A percentile compares a stretch with the other conserved stretches of the same genome.
Evolutionary conservation across 768 basidiomycete genomes (phyloP).

Genomic region (Pulveroboletus sp.): DNA sequence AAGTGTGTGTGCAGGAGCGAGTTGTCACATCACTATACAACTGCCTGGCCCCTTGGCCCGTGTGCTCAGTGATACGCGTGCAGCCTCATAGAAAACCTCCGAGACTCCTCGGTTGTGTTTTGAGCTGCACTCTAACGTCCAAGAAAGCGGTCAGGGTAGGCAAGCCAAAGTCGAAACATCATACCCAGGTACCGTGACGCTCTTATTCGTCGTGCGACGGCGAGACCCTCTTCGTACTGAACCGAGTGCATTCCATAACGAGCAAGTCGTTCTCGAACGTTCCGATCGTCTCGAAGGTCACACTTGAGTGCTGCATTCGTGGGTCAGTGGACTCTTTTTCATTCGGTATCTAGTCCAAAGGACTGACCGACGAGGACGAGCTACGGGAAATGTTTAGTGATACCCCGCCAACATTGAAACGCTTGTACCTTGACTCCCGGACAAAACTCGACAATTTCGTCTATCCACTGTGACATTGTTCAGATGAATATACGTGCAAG

Average conservation of each 20-base stretch:
- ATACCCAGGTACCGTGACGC: constrained; percentile 88
- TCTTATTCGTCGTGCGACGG: constrained; percentile 85
- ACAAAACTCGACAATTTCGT: constrained; percentile 88
- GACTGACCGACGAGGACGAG: constrained; percentile 83
- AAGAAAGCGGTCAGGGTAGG: background rate
- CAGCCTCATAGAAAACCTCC: constrained; percentile 91
- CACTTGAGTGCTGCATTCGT: constrained; percentile 77
- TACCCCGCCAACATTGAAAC: background rate
- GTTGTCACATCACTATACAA: constrained; percentile 57
- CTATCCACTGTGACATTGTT: constrained; percentile 68
- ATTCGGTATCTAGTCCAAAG: background rate
- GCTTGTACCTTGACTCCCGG: constrained; percentile 82
- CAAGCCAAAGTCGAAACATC: constrained; percentile 19
- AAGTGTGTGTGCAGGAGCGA: background rate
- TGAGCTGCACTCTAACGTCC: constrained; percentile 80
- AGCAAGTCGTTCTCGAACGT: constrained; percentile 65
- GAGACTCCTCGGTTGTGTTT: constrained; percentile 94
- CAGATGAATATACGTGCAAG: background rate
- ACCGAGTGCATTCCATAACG: constrained; percentile 68
- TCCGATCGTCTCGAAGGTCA: constrained; percentile 83
- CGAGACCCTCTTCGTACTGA: constrained; percentile 89
- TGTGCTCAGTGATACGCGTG: constrained; percentile 75
- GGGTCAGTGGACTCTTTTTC: constrained; percentile 8
- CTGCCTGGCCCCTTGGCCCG: constrained; percentile 60
- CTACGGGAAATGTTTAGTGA: constrained; percentile 34